phyloP scores from a whole-genome alignment of 2,329 filamentous ascomycete genomes.

The Alternaria tenuissima region DNA sequence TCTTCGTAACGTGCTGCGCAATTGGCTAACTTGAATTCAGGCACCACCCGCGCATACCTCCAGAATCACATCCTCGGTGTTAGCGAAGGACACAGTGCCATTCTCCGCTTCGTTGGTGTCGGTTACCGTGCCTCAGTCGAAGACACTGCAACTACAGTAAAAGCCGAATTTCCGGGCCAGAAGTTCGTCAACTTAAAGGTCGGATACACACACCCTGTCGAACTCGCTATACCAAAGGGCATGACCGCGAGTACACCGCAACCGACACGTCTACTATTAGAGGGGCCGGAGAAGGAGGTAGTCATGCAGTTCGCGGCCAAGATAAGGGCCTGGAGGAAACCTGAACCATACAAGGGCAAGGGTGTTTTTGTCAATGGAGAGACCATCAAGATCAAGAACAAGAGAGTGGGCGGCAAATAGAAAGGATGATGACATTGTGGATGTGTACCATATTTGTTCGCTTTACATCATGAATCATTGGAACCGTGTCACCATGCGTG shows the following conservation, averaged over 20 bases:
- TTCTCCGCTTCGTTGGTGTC: constrained; percentile 91
- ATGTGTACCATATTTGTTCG: constrained; percentile 30
- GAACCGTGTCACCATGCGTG: background rate
- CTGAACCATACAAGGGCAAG: constrained; percentile 99
- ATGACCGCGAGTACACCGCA: constrained; percentile 88
- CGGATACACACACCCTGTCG: constrained; percentile 94
- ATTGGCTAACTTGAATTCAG: constrained; percentile 56
- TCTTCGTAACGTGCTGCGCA: constrained; percentile 5
- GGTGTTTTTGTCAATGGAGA: constrained; percentile 98
- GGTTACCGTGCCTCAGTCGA: constrained; percentile 93
- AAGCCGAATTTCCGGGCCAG: constrained; percentile 77
- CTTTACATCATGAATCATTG: background rate
- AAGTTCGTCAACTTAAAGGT: constrained; percentile 93
- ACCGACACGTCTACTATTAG: constrained; percentile 88
- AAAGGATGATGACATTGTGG: background rate
- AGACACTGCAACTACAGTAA: constrained; percentile 71
- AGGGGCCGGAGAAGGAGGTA: constrained; percentile 84
- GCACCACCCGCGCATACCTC: constrained; percentile 88
- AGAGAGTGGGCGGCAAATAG: constrained; percentile 64
- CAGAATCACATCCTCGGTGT: constrained; percentile 92
- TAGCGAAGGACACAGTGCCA: constrained; percentile 93
- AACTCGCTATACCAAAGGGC: constrained; percentile 82
- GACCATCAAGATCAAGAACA: constrained; percentile 97
- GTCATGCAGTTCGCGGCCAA: constrained; percentile 91
- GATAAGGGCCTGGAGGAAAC: constrained; percentile 86